Evolutionary conservation across 179 eudicot genomes (phyloP), one percentile per base, ranked within the genome.

Genomic region (Gypsophila paniculata): DNA sequence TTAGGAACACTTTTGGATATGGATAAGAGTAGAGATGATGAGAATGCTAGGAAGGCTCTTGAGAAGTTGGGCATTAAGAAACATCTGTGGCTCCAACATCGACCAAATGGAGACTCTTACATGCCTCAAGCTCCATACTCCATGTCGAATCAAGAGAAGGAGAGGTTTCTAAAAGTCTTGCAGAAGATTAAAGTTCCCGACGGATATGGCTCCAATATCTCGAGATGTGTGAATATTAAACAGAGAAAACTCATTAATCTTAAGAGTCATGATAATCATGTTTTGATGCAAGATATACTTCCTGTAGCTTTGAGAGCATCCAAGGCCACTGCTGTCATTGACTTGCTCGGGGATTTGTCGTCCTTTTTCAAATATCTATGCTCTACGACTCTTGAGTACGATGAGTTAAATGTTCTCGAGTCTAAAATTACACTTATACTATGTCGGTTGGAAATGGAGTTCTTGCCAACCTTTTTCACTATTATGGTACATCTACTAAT

Each of bases 1-100:
- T 42, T 42, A 9, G 46, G 46, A 9, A 42, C 46, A 9, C 46
- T 73, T 39, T n/a, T 73, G 12, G 36, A 23, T 36, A 73, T 36
- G 23, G 72, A 74, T n/a, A 74, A 67, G 51, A 58, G 51, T 46
- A 74, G 67, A 66, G 77, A 74, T 46, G 66, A 58, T 46, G 44
- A 15, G 29, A 58, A 19, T 12, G 72, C 65, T 5, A 23, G 76
- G 49, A 38, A 58, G 21, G 72, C 49, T 7, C 25, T 74, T 22
- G 8, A 65, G 13, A 29, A 57, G 17, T 8, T 22, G 25, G 44
- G 64, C 0, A 65, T 74, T 22, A 74, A 55, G 57, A 12, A 21
- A 17, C 71, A 54, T 9, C 36, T 74, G 19, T 65, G 65, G 71
- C 65, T 15, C 22, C 17, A 71, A 71, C 4, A 53, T 1, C 38